Base-by-base conservation (phyloP, 1,284 basidiomycete genomes). In the Macrocybe sp. region DNA sequence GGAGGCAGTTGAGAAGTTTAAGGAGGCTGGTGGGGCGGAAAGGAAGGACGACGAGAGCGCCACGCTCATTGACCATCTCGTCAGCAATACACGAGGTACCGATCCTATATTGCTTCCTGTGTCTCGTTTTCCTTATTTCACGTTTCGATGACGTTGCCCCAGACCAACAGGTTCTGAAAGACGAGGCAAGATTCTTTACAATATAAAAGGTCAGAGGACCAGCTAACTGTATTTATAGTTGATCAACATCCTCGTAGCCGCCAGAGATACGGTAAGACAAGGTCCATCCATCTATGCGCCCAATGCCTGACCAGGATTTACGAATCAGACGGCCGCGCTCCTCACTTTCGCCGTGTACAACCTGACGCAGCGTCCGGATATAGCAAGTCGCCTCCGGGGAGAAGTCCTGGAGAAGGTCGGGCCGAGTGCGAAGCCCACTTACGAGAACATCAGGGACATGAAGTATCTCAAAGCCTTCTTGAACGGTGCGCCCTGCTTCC, bases 371-470 rank as follows among this genome's bases (percentile, higher is more conserved):
- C 39, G 31, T 11, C 39, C 39, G 2, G 11, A 10, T 11, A 30
- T 41, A 6, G 11, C 31, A 5, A 11, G 10, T 5, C 39, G 39
- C 8, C 39, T 41, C 8, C n/a, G 39, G 31, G 39, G 11, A 11
- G 39, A 41, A 30, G 16, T 41, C 6, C 16, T 81, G 3, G 60
- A 57, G 6, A 68, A 69, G 22, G 69, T 81, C n/a, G 78, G 78
- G 0, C 59, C 67, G 0, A 66, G 58, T 1, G 62, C 67, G 2
- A 59, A 68, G 10, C 80, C 81, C 2, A 72, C 70, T 0, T 76
- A 74, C 46, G 79, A 80, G 29, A 72, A 81, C 50, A 65, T 83
- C 48, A 67, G 69, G 28, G 70, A 73, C 2, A 79, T 83, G 73
- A 81, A 74, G 54, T 81, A 74, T 51, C 61, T 82, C 2, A 64